phyloP scores from a whole-genome alignment of 202 grass and related monocot species.

The Setaria italica region DNA sequence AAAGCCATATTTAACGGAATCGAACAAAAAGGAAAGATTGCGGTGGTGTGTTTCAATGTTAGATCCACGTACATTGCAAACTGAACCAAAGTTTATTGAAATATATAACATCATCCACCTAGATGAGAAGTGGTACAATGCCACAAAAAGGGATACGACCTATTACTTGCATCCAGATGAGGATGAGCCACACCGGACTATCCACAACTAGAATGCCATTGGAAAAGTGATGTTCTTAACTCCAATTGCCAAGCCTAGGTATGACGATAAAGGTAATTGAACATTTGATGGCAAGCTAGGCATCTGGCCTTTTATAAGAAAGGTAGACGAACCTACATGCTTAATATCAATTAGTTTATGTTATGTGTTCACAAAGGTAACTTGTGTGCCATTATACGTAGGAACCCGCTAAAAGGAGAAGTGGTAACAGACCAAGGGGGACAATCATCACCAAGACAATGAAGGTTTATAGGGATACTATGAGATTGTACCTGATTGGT shows the following conservation, averaged over 20 bases:
- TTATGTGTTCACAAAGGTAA: background rate
- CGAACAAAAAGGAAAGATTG: background rate
- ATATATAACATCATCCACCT: background rate
- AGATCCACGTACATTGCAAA: background rate
- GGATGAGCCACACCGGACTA: background rate
- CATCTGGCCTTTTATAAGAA: background rate
- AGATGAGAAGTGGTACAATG: background rate
- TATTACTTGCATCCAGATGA: background rate
- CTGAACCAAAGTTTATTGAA: background rate
- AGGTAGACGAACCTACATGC: background rate
- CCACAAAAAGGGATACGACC: background rate
- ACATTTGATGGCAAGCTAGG: constrained; percentile 14
- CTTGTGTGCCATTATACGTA: background rate
- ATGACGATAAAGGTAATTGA: background rate
- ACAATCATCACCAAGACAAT: background rate
- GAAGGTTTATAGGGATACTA: too few species aligned
- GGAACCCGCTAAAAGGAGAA: background rate
- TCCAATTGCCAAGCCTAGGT: background rate
- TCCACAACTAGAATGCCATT: constrained; percentile 26
- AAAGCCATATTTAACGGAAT: background rate
- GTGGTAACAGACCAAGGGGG: background rate
- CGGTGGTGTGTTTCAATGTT: background rate
- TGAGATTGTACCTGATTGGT: too few species aligned
- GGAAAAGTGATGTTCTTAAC: constrained; percentile 10
- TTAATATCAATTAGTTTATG: background rate